Evolutionary conservation across 2,329 filamentous ascomycete genomes (phyloP).

Genomic region (Diaporthe velutina): DNA sequence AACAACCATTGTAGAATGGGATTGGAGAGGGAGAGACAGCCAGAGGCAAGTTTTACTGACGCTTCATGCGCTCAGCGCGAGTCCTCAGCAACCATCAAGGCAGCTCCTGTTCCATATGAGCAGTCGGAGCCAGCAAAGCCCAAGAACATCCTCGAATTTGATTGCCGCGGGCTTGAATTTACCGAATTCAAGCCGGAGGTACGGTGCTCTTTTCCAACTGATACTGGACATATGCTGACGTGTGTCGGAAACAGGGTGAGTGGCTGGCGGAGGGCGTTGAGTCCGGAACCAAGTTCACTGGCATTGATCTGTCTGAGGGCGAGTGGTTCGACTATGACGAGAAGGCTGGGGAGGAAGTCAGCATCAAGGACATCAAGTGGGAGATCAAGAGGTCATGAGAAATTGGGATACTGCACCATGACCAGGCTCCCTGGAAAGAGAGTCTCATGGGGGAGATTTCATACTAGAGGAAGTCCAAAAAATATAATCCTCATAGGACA

Average conservation of each 20-base stretch:
- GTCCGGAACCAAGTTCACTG: constrained; percentile 83
- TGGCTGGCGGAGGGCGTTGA: constrained; percentile 89
- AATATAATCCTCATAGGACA: neutral
- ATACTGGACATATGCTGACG: constrained; percentile 35
- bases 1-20: too few relatives aligned
- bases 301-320: constrained; percentile 85
- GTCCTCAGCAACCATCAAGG: constrained; percentile 86
- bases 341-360: constrained; percentile 91
- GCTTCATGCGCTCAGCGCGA: constrained; percentile 70
- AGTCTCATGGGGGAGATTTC: neutral
- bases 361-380: constrained; percentile 91
- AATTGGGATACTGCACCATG: neutral
- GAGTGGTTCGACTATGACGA: constrained; percentile 99
- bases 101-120: constrained; percentile 78
- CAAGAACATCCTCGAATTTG: constrained; percentile 88
- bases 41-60: constrained; percentile 8
- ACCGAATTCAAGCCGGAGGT: constrained; percentile 92
- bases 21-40: neutral
- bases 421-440: neutral
- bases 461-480: neutral
- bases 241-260: constrained; percentile 72
- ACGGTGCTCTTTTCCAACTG: constrained; percentile 41
- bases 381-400: constrained; percentile 79
- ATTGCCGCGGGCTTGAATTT: constrained; percentile 95
- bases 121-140: constrained; percentile 79